phyloP scores from a whole-genome alignment of 441 rosid species.

The Pelargonium australe region DNA sequence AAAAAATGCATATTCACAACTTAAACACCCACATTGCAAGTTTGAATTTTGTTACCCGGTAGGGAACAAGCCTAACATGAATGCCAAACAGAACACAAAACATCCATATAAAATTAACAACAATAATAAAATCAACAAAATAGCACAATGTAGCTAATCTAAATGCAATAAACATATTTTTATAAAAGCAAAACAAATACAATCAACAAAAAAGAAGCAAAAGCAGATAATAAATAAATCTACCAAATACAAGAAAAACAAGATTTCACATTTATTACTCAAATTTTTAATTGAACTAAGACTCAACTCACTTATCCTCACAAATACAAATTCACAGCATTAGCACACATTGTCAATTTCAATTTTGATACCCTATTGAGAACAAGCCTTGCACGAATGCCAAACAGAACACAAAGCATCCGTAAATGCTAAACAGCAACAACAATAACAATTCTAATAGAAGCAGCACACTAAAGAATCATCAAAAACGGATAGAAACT shows the following conservation, averaged over 20 bases:
- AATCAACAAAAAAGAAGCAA: not conserved
- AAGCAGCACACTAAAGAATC: not conserved
- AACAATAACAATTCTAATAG: conserved; percentile 15
- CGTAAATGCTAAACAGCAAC: conserved; percentile 3
- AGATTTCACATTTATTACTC: not conserved
- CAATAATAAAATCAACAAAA: not conserved
- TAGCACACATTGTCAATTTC: not conserved
- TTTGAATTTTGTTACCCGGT: not conserved
- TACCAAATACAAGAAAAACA: not conserved
- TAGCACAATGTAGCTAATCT: not conserved
- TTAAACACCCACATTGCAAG: not conserved
- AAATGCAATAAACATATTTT: not conserved
- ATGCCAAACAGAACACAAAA: not conserved
- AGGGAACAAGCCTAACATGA: not conserved
- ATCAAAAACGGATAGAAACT: conserved; percentile 1
- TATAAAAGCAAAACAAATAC: no score
- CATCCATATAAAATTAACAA: not conserved
- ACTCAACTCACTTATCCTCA: no score
- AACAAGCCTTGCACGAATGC: conserved; percentile 19
- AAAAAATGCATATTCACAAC: not conserved
- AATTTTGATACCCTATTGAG: not conserved
- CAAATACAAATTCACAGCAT: not conserved
- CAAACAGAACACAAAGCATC: not conserved
- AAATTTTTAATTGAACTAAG: no score
- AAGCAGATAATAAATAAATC: not conserved